These are phyloP conservation scores for Tylopilus subfusipes DNA, from an alignment of 768 basidiomycete genomes.

Conservation along the genomic window DNA sequence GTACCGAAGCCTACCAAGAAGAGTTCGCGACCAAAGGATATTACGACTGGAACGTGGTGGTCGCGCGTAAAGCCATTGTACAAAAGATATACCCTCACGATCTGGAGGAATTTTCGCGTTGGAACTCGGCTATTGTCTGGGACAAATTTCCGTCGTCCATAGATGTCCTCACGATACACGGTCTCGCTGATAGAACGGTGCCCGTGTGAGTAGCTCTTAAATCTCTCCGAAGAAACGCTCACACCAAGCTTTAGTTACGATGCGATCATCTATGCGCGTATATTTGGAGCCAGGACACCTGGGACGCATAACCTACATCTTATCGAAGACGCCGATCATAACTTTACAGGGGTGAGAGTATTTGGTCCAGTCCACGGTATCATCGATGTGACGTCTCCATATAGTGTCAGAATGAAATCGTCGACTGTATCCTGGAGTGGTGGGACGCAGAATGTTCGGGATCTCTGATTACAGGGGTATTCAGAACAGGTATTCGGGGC, in stretches of 20 bases:
- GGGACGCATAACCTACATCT: conserved; percentile 71
- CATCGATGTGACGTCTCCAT: conserved; percentile 1
- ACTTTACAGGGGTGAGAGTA: conserved; percentile 55
- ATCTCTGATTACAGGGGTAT: conserved; percentile 58
- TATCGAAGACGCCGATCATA: conserved; percentile 76
- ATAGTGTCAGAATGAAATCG: conserved; percentile 62
- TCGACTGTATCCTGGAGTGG: conserved; percentile 68
- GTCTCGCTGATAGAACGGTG: conserved; percentile 64
- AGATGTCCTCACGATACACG: conserved; percentile 77
- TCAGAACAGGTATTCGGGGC: conserved; percentile 52
- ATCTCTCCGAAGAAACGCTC: background rate
- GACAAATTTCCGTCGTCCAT: conserved; percentile 56
- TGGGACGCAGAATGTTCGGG: conserved; percentile 46
- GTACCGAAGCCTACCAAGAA: conserved; percentile 39
- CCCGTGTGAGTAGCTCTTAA: conserved; percentile 52
- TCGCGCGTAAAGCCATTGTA: conserved; percentile 58
- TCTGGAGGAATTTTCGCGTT: conserved; percentile 55
- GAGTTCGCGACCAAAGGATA: conserved; percentile 56
- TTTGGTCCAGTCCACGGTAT: background rate
- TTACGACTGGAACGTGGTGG: conserved; percentile 58
- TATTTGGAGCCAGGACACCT: conserved; percentile 50
- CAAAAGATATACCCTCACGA: conserved; percentile 57
- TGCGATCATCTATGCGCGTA: conserved; percentile 63
- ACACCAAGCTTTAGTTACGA: conserved; percentile 50
- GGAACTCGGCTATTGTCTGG: conserved; percentile 69